Percentiles rank a stretch among this genome's conserved stretches.
These are phyloP conservation scores for Bacterosira constricta DNA, from an alignment of 108 stramenopile species.

Conservation along the genomic window DNA sequence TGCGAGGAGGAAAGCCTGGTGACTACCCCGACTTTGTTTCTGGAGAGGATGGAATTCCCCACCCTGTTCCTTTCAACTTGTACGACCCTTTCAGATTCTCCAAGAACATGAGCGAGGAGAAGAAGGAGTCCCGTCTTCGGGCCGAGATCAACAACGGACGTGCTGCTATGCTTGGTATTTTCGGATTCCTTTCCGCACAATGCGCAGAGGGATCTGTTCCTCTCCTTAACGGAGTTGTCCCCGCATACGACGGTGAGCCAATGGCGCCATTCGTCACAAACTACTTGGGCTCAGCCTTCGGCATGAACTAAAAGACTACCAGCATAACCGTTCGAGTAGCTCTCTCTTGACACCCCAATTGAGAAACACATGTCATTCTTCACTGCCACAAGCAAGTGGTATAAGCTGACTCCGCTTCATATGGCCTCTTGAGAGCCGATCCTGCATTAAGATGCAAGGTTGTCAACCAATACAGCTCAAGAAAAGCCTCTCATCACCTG, in stretches of 20 bases:
- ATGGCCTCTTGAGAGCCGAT: no score
- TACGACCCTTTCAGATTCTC: constrained; percentile 77
- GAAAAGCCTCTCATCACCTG: no score
- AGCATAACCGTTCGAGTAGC: background rate
- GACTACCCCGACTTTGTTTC: constrained; percentile 53
- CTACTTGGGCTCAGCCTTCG: constrained; percentile 37
- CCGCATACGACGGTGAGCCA: constrained; percentile 39
- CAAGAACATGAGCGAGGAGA: constrained; percentile 65
- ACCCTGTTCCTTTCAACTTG: constrained; percentile 75
- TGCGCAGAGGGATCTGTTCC: constrained; percentile 62
- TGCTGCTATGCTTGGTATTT: constrained; percentile 79
- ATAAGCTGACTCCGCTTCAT: no score
- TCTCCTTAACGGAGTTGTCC: constrained; percentile 47
- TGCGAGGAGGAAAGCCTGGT: constrained; percentile 65
- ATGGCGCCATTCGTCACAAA: constrained; percentile 52
- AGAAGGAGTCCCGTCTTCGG: constrained; percentile 61
- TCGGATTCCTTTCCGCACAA: constrained; percentile 74
- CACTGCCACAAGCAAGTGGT: no score
- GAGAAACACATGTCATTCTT: background rate
- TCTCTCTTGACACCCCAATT: background rate
- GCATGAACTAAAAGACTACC: constrained; percentile 5
- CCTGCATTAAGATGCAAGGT: no score
- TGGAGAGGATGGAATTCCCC: constrained; percentile 56
- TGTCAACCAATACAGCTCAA: no score
- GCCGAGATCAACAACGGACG: constrained; percentile 82